Evolutionary conservation across 768 basidiomycete genomes (phyloP).

Genomic region (Hygrocybe coccinea): DNA sequence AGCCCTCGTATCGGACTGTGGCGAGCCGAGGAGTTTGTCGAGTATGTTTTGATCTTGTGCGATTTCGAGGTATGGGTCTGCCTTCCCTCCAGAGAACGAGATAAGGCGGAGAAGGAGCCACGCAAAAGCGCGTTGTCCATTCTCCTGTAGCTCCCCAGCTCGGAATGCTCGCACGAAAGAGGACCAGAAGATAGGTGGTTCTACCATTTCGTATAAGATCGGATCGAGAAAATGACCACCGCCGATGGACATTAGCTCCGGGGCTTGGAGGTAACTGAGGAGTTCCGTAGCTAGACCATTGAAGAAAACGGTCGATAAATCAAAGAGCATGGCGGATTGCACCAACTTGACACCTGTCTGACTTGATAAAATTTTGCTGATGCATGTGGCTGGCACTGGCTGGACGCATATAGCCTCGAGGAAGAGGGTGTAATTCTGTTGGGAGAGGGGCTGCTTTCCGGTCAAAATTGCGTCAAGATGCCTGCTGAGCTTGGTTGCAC

Average conservation of each 20-base stretch:
- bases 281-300: slow-evolving; percentile 38
- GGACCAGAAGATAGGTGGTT: slow-evolving; percentile 51
- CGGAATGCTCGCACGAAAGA: slow-evolving; percentile 34
- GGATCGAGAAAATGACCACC: slow-evolving; percentile 40
- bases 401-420: slow-evolving; percentile 44
- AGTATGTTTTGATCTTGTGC: slow-evolving; percentile 31
- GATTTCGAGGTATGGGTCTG: slow-evolving; percentile 35
- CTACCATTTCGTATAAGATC: slow-evolving; percentile 38
- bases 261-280: slow-evolving; percentile 35
- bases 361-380: slow-evolving; percentile 35
- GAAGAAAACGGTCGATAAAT: slow-evolving; percentile 36
- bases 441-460: slow-evolving; percentile 25
- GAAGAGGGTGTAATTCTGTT: slow-evolving; percentile 31
- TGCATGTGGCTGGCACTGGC: slow-evolving; percentile 33
- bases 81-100: slow-evolving; percentile 32
- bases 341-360: slow-evolving; percentile 34
- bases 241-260: slow-evolving; percentile 34
- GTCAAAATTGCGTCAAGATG: slow-evolving; percentile 30
- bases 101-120: slow-evolving; percentile 49
- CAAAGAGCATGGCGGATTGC: slow-evolving; percentile 38
- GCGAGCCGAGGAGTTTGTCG: slow-evolving; percentile 20
- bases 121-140: slow-evolving; percentile 38
- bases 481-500: slow-evolving; percentile 25
- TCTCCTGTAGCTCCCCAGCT: slow-evolving; percentile 27
- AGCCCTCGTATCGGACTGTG: slow-evolving; percentile 24